Percentiles rank a stretch among this genome's conserved stretches.
These are phyloP conservation scores for Gynostemma pentaphyllum DNA, from an alignment of 306 rosid genomes.

Conservation along the genomic window DNA sequence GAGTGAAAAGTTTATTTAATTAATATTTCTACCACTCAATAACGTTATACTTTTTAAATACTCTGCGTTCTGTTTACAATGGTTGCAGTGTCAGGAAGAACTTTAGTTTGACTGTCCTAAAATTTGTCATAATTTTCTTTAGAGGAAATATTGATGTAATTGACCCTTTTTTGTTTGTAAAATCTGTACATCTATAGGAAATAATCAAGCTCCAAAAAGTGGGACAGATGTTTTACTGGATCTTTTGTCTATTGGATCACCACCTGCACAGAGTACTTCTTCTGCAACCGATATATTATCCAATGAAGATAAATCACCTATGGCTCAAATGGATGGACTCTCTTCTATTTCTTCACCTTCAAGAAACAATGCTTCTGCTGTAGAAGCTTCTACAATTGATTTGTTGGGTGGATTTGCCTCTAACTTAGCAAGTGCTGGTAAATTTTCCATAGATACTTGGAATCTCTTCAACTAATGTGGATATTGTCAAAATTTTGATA, in stretches of 20 bases:
- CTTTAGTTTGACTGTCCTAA: background rate
- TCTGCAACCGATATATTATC: slow-evolving; percentile 43
- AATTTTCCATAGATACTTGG: slow-evolving; percentile 11
- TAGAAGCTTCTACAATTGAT: slow-evolving; percentile 57
- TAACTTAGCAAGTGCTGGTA: slow-evolving; percentile 39
- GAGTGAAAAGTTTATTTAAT: background rate
- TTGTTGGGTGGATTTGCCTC: slow-evolving; percentile 57
- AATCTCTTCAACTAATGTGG: slow-evolving; percentile 1
- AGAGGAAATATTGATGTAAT: background rate
- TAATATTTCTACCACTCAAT: background rate
- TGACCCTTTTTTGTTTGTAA: slow-evolving; percentile 14
- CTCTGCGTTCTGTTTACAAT: background rate
- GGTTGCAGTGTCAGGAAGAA: background rate
- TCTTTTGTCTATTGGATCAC: slow-evolving; percentile 58
- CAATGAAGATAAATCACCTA: slow-evolving; percentile 35
- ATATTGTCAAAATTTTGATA: slow-evolving; percentile 10
- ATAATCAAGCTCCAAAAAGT: slow-evolving; percentile 37
- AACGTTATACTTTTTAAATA: background rate
- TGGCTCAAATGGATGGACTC: slow-evolving; percentile 52
- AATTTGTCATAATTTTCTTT: background rate
- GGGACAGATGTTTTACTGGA: slow-evolving; percentile 77
- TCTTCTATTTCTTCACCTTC: slow-evolving; percentile 49
- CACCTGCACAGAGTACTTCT: slow-evolving; percentile 36
- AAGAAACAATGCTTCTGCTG: slow-evolving; percentile 33
- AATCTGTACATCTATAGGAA: slow-evolving; percentile 28